A percentile compares a stretch with the other conserved stretches of the same genome.
Conservation (phyloP, 371 early-diverging fungal genomes). For the Mortierella sp. region DNA sequence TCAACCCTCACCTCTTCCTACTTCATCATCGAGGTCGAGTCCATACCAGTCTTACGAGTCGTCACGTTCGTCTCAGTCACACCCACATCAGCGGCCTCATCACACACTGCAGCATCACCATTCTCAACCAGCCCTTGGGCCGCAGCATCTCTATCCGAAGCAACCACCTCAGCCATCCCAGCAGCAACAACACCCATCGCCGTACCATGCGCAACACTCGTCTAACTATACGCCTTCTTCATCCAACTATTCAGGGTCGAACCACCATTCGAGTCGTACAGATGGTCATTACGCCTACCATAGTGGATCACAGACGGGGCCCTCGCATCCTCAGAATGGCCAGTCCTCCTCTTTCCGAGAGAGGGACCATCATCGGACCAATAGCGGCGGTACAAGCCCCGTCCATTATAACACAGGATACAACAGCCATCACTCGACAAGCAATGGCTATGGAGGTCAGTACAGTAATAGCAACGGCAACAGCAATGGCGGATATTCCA, state of each 20-base stretch:
- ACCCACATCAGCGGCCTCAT: conserved; percentile 3
- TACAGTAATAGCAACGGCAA: conserved; percentile 5
- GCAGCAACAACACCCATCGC: conserved; percentile 8
- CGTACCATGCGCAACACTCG: background rate
- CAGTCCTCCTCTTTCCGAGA: conserved; percentile 4
- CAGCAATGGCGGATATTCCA: conserved; percentile 1
- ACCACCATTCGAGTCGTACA: conserved; percentile 6
- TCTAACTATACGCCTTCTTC: background rate
- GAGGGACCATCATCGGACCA: conserved; percentile 7
- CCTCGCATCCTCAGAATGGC: conserved; percentile 1
- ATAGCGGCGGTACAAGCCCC: background rate
- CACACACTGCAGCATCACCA: conserved; percentile 17
- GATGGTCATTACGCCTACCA: conserved; percentile 15
- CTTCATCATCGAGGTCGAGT: conserved; percentile 2
- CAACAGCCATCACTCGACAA: too few relatives aligned
- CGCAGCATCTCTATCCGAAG: conserved; percentile 9
- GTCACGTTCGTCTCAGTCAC: conserved; percentile 3
- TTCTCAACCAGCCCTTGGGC: conserved; percentile 1
- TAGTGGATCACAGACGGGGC: background rate
- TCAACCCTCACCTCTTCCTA: conserved; percentile 15
- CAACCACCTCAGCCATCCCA: background rate
- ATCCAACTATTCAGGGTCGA: background rate
- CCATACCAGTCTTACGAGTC: conserved; percentile 30
- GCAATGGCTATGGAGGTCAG: too few relatives aligned
- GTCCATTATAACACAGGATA: too few relatives aligned